Conservation (phyloP, 202 grass and related monocot species). For the Digitaria exilis region DNA sequence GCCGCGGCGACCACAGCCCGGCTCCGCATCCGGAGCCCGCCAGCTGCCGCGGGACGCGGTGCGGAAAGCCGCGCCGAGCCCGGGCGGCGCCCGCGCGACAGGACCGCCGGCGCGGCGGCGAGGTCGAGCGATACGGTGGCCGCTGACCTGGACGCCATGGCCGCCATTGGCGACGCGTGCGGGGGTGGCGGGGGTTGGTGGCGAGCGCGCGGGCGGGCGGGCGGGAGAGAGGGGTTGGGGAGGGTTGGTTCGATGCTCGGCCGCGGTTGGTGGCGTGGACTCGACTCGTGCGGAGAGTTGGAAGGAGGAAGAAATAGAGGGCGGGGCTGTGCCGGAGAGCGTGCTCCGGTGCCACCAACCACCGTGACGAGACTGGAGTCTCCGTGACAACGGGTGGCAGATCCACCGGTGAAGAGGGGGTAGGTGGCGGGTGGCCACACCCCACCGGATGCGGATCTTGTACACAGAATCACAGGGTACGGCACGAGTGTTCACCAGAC, state of each 20-base stretch:
- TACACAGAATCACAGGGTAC: too few species aligned
- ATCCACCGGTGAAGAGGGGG: neutral
- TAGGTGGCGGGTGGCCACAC: too few species aligned
- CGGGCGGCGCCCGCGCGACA: neutral
- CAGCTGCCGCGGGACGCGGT: neutral
- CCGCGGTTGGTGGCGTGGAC: slow-evolving; percentile 31
- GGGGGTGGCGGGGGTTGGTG: neutral
- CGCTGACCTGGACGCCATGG: slow-evolving; percentile 36
- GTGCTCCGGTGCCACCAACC: slow-evolving; percentile 31
- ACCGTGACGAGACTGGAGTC: neutral
- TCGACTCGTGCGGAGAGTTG: neutral
- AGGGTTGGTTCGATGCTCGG: neutral
- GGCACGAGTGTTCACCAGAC: too few species aligned
- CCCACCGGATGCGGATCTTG: too few species aligned
- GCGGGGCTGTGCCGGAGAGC: neutral
- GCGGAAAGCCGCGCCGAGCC: slow-evolving; percentile 1
- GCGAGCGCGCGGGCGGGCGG: neutral
- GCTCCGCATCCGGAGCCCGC: slow-evolving; percentile 12
- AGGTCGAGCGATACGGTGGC: slow-evolving; percentile 28
- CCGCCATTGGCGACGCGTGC: neutral
- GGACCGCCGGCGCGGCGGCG: neutral
- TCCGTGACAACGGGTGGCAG: neutral
- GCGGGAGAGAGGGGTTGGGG: neutral
- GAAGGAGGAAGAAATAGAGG: slow-evolving; percentile 43
- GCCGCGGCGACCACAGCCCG: slow-evolving; percentile 33